Base-by-base conservation (phyloP, 352 stramenopile genomes). In the Phytophthora vignae region DNA sequence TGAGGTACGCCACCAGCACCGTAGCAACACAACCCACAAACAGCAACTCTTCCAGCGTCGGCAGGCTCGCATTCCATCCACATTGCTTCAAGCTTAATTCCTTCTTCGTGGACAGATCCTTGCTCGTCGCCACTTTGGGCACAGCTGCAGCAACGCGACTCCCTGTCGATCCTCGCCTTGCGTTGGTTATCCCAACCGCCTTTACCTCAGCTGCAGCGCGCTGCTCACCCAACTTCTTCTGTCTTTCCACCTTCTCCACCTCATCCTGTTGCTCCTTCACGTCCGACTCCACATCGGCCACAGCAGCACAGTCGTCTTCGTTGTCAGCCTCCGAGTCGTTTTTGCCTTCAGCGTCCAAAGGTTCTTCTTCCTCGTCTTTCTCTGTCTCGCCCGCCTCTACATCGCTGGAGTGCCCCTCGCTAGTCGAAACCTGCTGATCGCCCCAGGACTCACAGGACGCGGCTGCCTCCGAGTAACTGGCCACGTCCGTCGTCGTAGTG, bases 1-100 rank as follows among this genome's bases (percentile, higher is more conserved):
- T 11, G 0, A 84, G 63, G 58, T 91, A 91, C n/a, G 56, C 59
- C 3, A 77, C 15, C 3, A 91, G 49, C 36, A 74, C 63, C 3
- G 69, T 21, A 1, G 76, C 59, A 12, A 86, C 76, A 25, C 63
- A 62, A 1, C 55, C 46, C 0, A 84, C 74, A 2, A 83, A 71
- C 0, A 61, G 14, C 4, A 81, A 19, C 42, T 85, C 73, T 33
- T 63, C 42, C 15, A 62, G 1, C 2, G 61, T 73, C 8, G 73
- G 40, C 15, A 42, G 19, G 12, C 54, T 69, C 15, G 48, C 54
- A 27, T 25, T 9, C n/a, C 17, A 19, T 48, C 38, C n/a, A 31
- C 21, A 4, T 42, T 22, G 38, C 40, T 63, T 52, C 19, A 27
- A 22, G 1, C 1, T 29, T 27, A 33, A 7, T 15, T 54, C 48